Conservation (phyloP, 2,329 filamentous ascomycete genomes). For the Nigrospora sphaerica region DNA sequence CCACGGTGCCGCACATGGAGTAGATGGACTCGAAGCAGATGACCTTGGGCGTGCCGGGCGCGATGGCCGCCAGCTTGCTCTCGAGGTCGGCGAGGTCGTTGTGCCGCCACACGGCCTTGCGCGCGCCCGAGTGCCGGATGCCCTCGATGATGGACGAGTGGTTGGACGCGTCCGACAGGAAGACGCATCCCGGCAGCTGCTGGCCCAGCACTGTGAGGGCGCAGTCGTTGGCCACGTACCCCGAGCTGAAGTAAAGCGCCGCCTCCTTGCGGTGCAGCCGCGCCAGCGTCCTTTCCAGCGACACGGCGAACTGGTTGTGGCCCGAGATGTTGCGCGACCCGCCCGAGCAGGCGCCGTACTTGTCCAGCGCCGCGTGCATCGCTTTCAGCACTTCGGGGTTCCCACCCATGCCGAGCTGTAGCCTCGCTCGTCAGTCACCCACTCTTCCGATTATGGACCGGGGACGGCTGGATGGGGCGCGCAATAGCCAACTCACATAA, state of each 20-base stretch:
- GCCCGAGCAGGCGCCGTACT: slow-evolving; percentile 89
- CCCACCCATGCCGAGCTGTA: slow-evolving; percentile 94
- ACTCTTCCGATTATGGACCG: too few relatives aligned
- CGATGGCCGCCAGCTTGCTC: slow-evolving; percentile 81
- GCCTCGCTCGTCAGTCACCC: too few relatives aligned
- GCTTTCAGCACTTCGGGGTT: slow-evolving; percentile 78
- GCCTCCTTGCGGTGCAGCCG: slow-evolving; percentile 87
- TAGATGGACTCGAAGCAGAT: slow-evolving; percentile 99
- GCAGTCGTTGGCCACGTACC: slow-evolving; percentile 97
- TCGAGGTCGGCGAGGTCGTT: slow-evolving; percentile 94
- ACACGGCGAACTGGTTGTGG: slow-evolving; percentile 90
- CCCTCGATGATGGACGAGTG: slow-evolving; percentile 99
- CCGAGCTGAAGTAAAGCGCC: slow-evolving; percentile 91
- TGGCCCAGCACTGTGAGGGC: slow-evolving; percentile 91
- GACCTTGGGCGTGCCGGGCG: slow-evolving; percentile 83
- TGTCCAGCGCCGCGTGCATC: slow-evolving; percentile 93
- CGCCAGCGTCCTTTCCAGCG: slow-evolving; percentile 73
- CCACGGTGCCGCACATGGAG: slow-evolving; percentile 98
- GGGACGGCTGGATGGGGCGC: too few relatives aligned
- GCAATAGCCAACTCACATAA: too few relatives aligned
- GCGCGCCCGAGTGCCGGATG: slow-evolving; percentile 92
- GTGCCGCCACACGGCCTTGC: slow-evolving; percentile 98
- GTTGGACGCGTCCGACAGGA: slow-evolving; percentile 94
- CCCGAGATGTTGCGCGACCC: slow-evolving; percentile 97
- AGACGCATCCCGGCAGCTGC: slow-evolving; percentile 93